phyloP scores from a whole-genome alignment of 2,329 filamentous ascomycete species.

The Chrysosporium queenslandicum region DNA sequence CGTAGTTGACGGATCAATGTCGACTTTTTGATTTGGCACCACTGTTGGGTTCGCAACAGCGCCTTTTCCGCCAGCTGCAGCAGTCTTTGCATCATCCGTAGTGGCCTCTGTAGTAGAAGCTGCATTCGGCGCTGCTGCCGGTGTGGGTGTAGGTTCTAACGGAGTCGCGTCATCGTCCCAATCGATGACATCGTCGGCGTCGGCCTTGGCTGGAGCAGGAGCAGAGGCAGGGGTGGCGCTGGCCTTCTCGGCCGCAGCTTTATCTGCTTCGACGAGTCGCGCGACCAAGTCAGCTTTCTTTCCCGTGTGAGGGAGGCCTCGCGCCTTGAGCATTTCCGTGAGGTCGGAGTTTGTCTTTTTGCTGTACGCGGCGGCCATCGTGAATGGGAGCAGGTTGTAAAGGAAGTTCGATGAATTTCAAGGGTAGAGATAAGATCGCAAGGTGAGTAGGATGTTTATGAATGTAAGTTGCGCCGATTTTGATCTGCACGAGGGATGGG shows the following conservation, averaged over 20 bases:
- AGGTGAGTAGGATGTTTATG: no score
- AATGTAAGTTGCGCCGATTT: neutral
- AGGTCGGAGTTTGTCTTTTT: slow-evolving; percentile 44
- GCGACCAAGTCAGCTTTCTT: slow-evolving; percentile 44
- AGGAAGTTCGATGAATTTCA: no score
- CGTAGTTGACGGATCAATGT: slow-evolving; percentile 31
- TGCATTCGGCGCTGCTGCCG: slow-evolving; percentile 27
- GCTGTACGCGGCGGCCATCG: slow-evolving; percentile 38
- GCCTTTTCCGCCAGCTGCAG: slow-evolving; percentile 32
- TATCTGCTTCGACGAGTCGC: slow-evolving; percentile 39
- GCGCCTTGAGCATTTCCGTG: slow-evolving; percentile 41
- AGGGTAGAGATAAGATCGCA: neutral
- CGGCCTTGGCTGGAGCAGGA: slow-evolving; percentile 14
- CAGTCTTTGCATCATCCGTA: slow-evolving; percentile 11
- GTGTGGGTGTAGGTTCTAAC: slow-evolving; percentile 17
- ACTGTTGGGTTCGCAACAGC: slow-evolving; percentile 31
- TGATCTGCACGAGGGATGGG: no score
- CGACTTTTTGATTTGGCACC: slow-evolving; percentile 34
- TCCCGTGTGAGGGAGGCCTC: slow-evolving; percentile 39
- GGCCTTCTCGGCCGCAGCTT: slow-evolving; percentile 30
- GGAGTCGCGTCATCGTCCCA: slow-evolving; percentile 34
- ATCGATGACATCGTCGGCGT: slow-evolving; percentile 37
- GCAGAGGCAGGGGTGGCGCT: slow-evolving; percentile 8
- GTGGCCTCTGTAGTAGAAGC: slow-evolving; percentile 21
- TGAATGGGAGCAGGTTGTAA: neutral